Conservation (phyloP, 768 basidiomycete genomes). For the Obba rivulosa region DNA sequence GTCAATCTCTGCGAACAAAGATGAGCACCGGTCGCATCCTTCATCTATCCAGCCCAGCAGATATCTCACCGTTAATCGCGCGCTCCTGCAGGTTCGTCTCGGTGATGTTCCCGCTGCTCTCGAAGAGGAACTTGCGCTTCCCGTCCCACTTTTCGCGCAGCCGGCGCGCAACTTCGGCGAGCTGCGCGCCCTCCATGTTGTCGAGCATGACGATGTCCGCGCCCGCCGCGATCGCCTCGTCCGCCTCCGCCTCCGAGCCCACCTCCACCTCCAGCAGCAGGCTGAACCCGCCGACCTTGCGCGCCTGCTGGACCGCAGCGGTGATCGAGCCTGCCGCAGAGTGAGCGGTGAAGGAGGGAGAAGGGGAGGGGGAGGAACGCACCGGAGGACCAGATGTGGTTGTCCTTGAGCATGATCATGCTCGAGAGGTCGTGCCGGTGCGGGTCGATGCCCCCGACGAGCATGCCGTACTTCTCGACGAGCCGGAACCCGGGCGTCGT, state of each 20-base stretch:
- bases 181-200: constrained; percentile 77
- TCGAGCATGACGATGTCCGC: constrained; percentile 96
- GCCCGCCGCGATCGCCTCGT: constrained; percentile 95
- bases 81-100: constrained; percentile 77
- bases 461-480: constrained; percentile 98
- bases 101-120: constrained; percentile 94
- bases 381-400: constrained; percentile 98
- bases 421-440: constrained; percentile 96
- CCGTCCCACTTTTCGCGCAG: constrained; percentile 79
- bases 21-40: constrained; percentile 1
- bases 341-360: neutral
- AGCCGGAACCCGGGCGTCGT: constrained; percentile 96
- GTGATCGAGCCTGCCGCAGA: constrained; percentile 74
- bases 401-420: constrained; percentile 99
- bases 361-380: constrained; percentile 15
- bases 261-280: constrained; percentile 94
- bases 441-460: constrained; percentile 93
- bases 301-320: constrained; percentile 78
- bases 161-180: constrained; percentile 60
- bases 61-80: constrained; percentile 72
- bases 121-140: constrained; percentile 80
- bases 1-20: constrained; percentile 67
- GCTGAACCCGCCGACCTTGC: constrained; percentile 86
- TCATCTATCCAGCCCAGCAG: neutral
- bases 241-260: constrained; percentile 79